Percentiles rank a stretch among this genome's conserved stretches.
phyloP scores from a whole-genome alignment of 257 asterid genomes.

The Schizonepeta tenuifolia region DNA sequence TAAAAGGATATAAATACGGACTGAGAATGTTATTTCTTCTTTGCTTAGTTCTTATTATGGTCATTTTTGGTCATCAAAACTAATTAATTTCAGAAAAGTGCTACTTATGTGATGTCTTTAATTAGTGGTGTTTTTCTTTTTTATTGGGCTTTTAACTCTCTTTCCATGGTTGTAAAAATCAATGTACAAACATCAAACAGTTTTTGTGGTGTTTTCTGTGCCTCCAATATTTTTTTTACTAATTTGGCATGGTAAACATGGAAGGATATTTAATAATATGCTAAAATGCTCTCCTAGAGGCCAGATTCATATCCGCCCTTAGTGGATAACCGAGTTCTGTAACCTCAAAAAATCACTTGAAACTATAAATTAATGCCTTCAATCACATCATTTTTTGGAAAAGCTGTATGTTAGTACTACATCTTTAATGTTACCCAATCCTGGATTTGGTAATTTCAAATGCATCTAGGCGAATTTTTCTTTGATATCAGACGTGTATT shows the following conservation, averaged over 20 bases:
- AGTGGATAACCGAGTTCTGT: neutral
- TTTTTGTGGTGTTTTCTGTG: neutral
- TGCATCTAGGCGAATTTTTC: neutral
- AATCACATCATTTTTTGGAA: conserved; percentile 3
- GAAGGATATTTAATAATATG: neutral
- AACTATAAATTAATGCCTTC: conserved; percentile 1
- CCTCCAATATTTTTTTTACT: neutral
- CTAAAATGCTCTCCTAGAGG: conserved; percentile 5
- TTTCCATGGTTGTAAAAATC: neutral
- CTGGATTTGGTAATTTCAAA: neutral
- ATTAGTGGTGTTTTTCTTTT: neutral
- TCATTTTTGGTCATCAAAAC: neutral
- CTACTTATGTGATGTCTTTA: neutral
- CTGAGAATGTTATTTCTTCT: neutral
- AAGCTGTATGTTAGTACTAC: neutral
- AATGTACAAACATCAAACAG: neutral
- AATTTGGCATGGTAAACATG: no score
- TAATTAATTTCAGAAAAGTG: neutral
- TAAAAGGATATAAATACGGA: neutral
- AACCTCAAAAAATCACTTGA: neutral
- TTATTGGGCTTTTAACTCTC: neutral
- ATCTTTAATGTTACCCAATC: neutral
- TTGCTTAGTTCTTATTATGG: neutral
- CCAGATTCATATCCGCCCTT: neutral
- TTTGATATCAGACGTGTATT: neutral